Evolutionary conservation across 164 flowering plant species (phyloP).

Genomic region (Nelumbo lutea): DNA sequence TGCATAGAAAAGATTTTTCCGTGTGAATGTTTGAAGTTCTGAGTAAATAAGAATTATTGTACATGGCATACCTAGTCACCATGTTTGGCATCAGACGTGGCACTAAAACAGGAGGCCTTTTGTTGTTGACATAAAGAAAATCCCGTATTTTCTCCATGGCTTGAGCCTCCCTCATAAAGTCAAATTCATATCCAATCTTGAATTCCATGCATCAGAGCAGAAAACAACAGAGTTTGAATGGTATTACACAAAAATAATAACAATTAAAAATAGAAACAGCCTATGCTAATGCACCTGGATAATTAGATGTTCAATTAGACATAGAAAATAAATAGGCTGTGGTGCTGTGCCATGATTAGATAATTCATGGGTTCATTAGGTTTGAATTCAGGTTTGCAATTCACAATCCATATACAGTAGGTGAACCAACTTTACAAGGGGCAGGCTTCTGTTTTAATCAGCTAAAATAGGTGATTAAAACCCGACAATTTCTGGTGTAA

Average conservation of each 20-base stretch:
- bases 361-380: too few relatives aligned
- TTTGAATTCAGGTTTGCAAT: too few relatives aligned
- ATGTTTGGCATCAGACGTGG: slow-evolving; percentile 55
- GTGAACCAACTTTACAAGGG: too few relatives aligned
- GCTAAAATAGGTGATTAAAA: too few relatives aligned
- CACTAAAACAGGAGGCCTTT: slow-evolving; percentile 69
- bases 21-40: too few relatives aligned
- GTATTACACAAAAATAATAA: background rate
- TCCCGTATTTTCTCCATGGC: slow-evolving; percentile 70
- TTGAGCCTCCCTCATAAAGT: slow-evolving; percentile 83
- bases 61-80: slow-evolving; percentile 57
- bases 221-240: background rate
- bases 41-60: background rate
- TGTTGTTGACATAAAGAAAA: slow-evolving; percentile 62
- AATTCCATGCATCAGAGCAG: slow-evolving; percentile 7
- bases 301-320: too few relatives aligned
- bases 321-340: too few relatives aligned
- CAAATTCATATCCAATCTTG: slow-evolving; percentile 94
- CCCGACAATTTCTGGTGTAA: too few relatives aligned
- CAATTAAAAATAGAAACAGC: background rate
- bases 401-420: too few relatives aligned
- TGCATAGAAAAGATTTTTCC: too few relatives aligned
- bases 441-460: too few relatives aligned
- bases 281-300: background rate
- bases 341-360: too few relatives aligned